Base-by-base conservation (phyloP, 2,329 filamentous ascomycete genomes). In the Penicillium sp. region DNA sequence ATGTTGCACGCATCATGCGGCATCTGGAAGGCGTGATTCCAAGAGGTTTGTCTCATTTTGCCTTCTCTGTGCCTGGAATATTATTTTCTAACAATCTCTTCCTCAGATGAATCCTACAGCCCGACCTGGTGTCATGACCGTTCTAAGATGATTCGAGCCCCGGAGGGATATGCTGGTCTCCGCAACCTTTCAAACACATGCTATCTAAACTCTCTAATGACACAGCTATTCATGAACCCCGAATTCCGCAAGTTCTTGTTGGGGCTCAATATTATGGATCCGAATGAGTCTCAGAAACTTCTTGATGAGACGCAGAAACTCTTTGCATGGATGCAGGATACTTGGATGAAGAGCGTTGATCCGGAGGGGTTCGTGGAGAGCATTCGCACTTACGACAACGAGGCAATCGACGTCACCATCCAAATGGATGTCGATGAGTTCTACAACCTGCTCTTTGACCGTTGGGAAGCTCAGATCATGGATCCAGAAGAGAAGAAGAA, bases 371-470 rank as follows among this genome's bases (percentile, higher is more conserved):
- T 96, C 64, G 90, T 95, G 14, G 82, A 83, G 37, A 89, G 87
- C 43, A 92, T 98, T 70, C 89, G 87, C 68, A 94, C 90, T 0
- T 94, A 93, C 60, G 92, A 96, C 38, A 90, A 93, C 60, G 84
- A 87, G 2, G 83, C 86, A 16, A 96, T 99, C 64, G 93, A 98
- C 75, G 89, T 96, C 28, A 87, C 89, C 58, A 87, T 91, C 61
- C 95, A 99, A 76, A 98, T 99, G 92, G 95, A 99, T 73, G 95
- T 97, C 5, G 95, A 98, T 68, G 93, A 97, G 74, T 99, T 98
- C 74, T 98, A 96, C 80, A 97, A 95, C 70, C 84, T 97, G 4
- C 84, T 99, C 0, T 95, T 98, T 69, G 93, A 96, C 75, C 87
- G 93, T 28, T 93, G 93, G 85, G 96, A 99, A 73, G 85, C 87